Evolutionary conservation across 257 asterid species (phyloP).

Genomic region (Solanum medicagineum): DNA sequence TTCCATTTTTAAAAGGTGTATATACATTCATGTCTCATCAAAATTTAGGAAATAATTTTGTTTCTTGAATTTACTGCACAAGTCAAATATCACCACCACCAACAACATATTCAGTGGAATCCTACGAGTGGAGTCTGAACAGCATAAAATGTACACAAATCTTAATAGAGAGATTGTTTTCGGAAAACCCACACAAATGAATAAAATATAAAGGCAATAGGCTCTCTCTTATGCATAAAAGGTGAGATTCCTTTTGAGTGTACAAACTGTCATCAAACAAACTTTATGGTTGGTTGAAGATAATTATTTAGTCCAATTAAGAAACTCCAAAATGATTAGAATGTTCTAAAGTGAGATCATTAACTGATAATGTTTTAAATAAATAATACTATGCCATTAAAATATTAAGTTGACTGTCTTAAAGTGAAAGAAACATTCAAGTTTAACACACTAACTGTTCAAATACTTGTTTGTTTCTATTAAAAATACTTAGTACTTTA

Average conservation of each 20-base stretch:
- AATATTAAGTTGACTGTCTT: not conserved
- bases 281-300: not conserved
- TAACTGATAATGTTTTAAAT: not conserved
- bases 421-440: not conserved
- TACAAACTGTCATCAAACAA: not conserved
- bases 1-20: not conserved
- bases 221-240: not conserved
- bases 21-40: not conserved
- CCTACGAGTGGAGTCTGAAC: accelerated
- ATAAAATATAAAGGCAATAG: not conserved
- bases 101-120: not conserved
- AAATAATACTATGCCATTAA: not conserved
- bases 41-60: not conserved
- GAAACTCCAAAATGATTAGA: not conserved
- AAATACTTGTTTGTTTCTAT: not conserved
- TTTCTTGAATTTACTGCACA: not conserved
- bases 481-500: not conserved
- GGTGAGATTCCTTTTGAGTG: not conserved
- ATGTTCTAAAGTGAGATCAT: not conserved
- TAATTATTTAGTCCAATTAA: not conserved
- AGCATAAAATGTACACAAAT: too few relatives aligned
- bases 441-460: not conserved
- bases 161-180: too few relatives aligned
- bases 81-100: not conserved
- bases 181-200: not conserved